phyloP scores from a whole-genome alignment of 1,284 basidiomycete genomes.

The Phenoliferia sp. region DNA sequence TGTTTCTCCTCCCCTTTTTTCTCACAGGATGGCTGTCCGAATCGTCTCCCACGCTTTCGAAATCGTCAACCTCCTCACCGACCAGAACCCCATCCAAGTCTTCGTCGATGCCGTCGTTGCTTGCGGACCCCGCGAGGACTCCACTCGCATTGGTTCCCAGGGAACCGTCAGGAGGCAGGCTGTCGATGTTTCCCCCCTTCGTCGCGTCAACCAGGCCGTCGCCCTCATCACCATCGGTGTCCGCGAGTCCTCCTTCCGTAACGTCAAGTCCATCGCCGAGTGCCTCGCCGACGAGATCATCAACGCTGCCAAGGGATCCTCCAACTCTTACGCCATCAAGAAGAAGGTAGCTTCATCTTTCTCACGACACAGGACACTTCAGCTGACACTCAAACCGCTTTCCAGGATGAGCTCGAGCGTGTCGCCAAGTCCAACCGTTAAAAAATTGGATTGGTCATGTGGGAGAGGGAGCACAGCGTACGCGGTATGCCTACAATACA shows the following conservation, averaged over 20 bases:
- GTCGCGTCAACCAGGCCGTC: slow-evolving; percentile 97
- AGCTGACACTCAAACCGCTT: background rate
- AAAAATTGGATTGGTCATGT: too few relatives aligned
- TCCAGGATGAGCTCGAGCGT: slow-evolving; percentile 93
- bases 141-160: slow-evolving; percentile 98
- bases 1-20: background rate
- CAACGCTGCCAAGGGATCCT: slow-evolving; percentile 85
- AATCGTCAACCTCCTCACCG: slow-evolving; percentile 99
- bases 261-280: slow-evolving; percentile 91
- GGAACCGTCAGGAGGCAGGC: slow-evolving; percentile 99
- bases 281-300: slow-evolving; percentile 88
- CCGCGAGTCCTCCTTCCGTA: slow-evolving; percentile 99
- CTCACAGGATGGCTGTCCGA: slow-evolving; percentile 73
- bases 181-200: slow-evolving; percentile 97
- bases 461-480: too few relatives aligned
- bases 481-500: too few relatives aligned
- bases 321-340: slow-evolving; percentile 99
- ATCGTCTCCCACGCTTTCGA: slow-evolving; percentile 99
- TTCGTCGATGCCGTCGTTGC: slow-evolving; percentile 99
- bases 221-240: slow-evolving; percentile 92
- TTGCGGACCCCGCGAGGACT: slow-evolving; percentile 99
- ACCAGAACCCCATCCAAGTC: slow-evolving; percentile 97
- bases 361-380: slow-evolving; percentile 10
- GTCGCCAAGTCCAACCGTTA: too few relatives aligned
- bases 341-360: slow-evolving; percentile 58